A percentile compares a stretch with the other conserved stretches of the same genome.
Conservation (phyloP, 495 filamentous ascomycete genomes). For the Hypoxylon lienhwacheense region DNA sequence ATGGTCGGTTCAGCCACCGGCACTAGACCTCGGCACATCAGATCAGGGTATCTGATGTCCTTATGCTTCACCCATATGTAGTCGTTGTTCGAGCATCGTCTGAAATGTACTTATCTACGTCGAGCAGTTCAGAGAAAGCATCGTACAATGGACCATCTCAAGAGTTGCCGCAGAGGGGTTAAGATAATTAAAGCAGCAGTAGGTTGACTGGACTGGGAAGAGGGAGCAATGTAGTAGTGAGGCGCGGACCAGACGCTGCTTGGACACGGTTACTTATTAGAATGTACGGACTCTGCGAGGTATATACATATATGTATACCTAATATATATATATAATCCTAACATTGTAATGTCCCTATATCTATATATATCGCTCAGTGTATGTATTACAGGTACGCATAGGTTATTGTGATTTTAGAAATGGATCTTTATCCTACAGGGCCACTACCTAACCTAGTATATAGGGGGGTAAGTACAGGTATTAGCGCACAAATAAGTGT, state of each 20-base stretch:
- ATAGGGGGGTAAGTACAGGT: no score
- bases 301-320: slow-evolving; percentile 20
- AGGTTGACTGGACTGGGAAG: neutral
- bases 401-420: no score
- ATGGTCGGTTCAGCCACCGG: neutral
- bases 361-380: no score
- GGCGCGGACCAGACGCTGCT: slow-evolving; percentile 12
- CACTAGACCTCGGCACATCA: slow-evolving; percentile 6
- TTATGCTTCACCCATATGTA: neutral
- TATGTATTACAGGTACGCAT: no score
- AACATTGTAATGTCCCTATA: slow-evolving; percentile 4
- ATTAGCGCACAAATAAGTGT: no score
- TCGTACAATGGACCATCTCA: neutral
- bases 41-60: neutral
- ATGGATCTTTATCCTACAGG: no score
- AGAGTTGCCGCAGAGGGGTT: neutral
- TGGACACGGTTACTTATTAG: slow-evolving; percentile 22
- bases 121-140: neutral
- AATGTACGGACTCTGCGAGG: slow-evolving; percentile 21
- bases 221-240: slow-evolving; percentile 14
- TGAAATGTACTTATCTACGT: slow-evolving; percentile 19
- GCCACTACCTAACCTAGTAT: no score
- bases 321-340: neutral
- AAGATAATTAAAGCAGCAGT: neutral
- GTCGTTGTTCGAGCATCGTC: neutral